Evolutionary conservation across 352 stramenopile genomes (phyloP).

Genomic region (Phytopythium helicoides): DNA sequence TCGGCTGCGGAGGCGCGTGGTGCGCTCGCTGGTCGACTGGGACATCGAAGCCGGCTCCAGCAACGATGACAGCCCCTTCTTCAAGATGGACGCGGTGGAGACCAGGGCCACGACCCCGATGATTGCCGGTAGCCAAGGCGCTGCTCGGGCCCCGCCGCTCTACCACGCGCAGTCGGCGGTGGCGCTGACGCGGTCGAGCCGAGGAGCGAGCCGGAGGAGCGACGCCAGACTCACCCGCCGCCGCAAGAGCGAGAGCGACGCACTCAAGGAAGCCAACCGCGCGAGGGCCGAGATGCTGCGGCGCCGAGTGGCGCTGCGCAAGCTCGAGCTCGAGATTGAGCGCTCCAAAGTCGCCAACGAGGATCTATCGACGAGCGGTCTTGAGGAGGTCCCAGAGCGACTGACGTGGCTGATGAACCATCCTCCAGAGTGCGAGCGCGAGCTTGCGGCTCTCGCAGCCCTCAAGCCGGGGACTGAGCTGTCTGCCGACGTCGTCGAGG

Average conservation of each 20-base stretch:
- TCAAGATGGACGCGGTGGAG: not conserved
- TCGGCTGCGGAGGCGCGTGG: slow-evolving; percentile 11
- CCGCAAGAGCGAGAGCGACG: slow-evolving; percentile 73
- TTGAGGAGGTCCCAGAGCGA: slow-evolving; percentile 41
- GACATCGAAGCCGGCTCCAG: slow-evolving; percentile 52
- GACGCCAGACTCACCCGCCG: slow-evolving; percentile 31
- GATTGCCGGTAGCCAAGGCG: too few species aligned
- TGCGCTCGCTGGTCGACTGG: slow-evolving; percentile 35
- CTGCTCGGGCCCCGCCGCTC: not conserved
- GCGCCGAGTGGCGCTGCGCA: slow-evolving; percentile 58
- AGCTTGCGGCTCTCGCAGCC: slow-evolving; percentile 45
- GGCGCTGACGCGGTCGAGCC: not conserved
- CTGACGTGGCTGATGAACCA: slow-evolving; percentile 58
- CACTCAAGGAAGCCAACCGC: slow-evolving; percentile 44
- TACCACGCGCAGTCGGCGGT: not conserved
- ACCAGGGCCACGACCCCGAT: too few species aligned
- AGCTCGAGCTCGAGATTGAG: slow-evolving; percentile 72
- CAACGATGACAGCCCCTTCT: slow-evolving; percentile 29
- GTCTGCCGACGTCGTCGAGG: slow-evolving; percentile 38
- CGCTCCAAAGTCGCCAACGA: slow-evolving; percentile 62
- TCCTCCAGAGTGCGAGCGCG: slow-evolving; percentile 52
- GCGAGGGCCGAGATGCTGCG: slow-evolving; percentile 63
- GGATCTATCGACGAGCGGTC: not conserved
- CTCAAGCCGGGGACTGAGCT: slow-evolving; percentile 11
- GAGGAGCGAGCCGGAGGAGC: not conserved